Percentiles rank a stretch among this genome's conserved stretches.
Conservation (phyloP, 2,329 filamentous ascomycete genomes). For the Aspergillus niger region DNA sequence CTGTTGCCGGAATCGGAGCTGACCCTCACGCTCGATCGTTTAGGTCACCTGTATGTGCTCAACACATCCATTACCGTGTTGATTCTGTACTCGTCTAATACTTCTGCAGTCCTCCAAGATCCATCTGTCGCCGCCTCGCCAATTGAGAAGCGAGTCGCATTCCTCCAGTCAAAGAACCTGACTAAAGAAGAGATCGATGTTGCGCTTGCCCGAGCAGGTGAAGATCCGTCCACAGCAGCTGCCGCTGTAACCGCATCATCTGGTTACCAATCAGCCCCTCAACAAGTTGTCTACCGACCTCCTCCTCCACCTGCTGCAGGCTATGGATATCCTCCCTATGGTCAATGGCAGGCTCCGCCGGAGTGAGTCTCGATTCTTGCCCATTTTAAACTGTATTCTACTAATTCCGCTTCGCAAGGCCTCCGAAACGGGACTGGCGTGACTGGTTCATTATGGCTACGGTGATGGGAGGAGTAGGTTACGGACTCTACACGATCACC, state of each 20-base stretch:
- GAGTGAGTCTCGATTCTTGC: slow-evolving; percentile 45
- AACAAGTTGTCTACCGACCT: slow-evolving; percentile 42
- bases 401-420: slow-evolving; percentile 30
- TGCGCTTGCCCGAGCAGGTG: slow-evolving; percentile 74
- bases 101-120: slow-evolving; percentile 77
- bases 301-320: slow-evolving; percentile 45
- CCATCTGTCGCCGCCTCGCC: slow-evolving; percentile 86
- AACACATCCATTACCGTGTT: slow-evolving; percentile 5
- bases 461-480: slow-evolving; percentile 83
- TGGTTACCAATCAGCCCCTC: slow-evolving; percentile 48
- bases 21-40: slow-evolving; percentile 18
- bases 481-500: slow-evolving; percentile 83
- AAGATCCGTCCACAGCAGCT: slow-evolving; percentile 52
- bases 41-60: slow-evolving; percentile 55
- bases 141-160: slow-evolving; percentile 89
- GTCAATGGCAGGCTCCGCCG: slow-evolving; percentile 56
- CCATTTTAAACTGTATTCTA: not conserved
- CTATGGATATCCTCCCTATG: slow-evolving; percentile 56
- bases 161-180: slow-evolving; percentile 93
- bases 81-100: slow-evolving; percentile 20
- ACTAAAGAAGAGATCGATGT: slow-evolving; percentile 92
- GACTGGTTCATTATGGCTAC: slow-evolving; percentile 99
- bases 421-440: slow-evolving; percentile 87
- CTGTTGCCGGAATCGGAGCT: slow-evolving; percentile 33
- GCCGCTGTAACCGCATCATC: slow-evolving; percentile 51